A percentile compares a stretch with the other conserved stretches of the same genome.
Evolutionary conservation across 306 rosid genomes (phyloP).

Genomic region (Astragalus membranaceus): DNA sequence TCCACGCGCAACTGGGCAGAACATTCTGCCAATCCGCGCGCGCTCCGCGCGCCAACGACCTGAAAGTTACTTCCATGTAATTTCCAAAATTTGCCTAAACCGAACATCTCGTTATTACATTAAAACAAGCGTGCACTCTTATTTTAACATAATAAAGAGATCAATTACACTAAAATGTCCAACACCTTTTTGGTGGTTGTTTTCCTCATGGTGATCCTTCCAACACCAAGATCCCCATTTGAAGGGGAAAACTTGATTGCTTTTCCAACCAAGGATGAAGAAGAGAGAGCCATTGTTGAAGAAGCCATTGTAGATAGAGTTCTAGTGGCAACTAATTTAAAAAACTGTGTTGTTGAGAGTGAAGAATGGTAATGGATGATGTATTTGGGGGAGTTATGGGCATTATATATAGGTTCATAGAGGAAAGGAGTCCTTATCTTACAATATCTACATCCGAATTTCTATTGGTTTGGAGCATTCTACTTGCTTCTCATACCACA

Average conservation of each 20-base stretch:
- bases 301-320: conserved; percentile 6
- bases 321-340: neutral
- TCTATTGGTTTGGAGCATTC: neutral
- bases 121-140: no score
- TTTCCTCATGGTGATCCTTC: conserved; percentile 11
- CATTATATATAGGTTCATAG: neutral
- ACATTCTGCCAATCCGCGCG: no score
- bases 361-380: neutral
- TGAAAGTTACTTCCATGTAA: no score
- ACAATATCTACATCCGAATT: neutral
- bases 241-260: conserved; percentile 9
- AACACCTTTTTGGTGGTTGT: neutral
- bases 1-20: no score
- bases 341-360: neutral
- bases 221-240: neutral
- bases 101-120: no score
- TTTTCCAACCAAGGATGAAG: conserved; percentile 13
- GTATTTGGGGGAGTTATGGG: neutral
- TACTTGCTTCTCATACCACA: neutral
- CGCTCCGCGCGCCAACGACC: no score
- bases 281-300: conserved; percentile 21
- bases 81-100: no score
- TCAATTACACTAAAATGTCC: no score
- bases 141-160: no score
- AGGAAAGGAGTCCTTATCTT: neutral